Conservation (phyloP, 768 basidiomycete species). For the Rhodotorula kratochvilovae region DNA sequence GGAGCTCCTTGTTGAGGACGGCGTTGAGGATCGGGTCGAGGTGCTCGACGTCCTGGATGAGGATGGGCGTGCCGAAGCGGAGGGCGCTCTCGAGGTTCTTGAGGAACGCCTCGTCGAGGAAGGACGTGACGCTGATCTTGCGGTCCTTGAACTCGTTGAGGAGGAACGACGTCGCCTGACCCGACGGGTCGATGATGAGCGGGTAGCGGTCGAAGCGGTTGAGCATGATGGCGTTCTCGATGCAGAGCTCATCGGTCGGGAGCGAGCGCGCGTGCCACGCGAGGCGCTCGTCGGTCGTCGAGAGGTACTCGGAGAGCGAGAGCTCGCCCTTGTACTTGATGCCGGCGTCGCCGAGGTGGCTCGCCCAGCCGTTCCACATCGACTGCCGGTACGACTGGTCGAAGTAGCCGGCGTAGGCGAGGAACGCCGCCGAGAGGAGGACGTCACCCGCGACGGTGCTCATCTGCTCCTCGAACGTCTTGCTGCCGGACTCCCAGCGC, state of each 20-base stretch:
- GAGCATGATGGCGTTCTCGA: constrained; percentile 99
- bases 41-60: constrained; percentile 97
- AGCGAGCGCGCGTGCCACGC: constrained; percentile 92
- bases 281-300: constrained; percentile 91
- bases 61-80: constrained; percentile 92
- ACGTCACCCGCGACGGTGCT: constrained; percentile 97
- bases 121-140: constrained; percentile 96
- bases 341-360: constrained; percentile 78
- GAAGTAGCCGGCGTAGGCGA: constrained; percentile 96
- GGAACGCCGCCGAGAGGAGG: constrained; percentile 86
- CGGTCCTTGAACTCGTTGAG: constrained; percentile 90
- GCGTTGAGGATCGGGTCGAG: constrained; percentile 96
- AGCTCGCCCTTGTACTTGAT: constrained; percentile 89
- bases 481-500: constrained; percentile 91
- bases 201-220: constrained; percentile 97
- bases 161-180: constrained; percentile 90
- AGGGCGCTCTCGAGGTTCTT: constrained; percentile 98
- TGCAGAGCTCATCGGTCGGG: constrained; percentile 92
- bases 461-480: constrained; percentile 96
- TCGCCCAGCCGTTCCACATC: constrained; percentile 94
- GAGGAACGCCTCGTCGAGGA: constrained; percentile 96
- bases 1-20: constrained; percentile 92
- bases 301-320: constrained; percentile 89
- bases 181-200: constrained; percentile 94
- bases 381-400: constrained; percentile 96